Evolutionary conservation across 176 grass and related monocot genomes (phyloP).

Genomic region (Bromus sterilis): DNA sequence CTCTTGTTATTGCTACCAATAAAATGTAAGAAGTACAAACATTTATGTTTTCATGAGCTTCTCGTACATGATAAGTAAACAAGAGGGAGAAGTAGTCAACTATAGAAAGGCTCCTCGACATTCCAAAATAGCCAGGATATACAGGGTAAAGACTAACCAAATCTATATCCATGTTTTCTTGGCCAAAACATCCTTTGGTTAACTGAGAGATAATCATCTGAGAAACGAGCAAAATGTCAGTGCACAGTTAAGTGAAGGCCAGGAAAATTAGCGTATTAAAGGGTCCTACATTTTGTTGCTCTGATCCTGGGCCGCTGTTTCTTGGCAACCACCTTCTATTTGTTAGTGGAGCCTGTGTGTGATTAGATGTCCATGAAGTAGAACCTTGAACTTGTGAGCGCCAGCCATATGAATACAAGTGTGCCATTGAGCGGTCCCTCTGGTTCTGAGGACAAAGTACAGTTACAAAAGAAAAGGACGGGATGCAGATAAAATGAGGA

Average conservation of each 20-base stretch:
- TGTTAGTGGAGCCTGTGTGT: conserved; percentile 14
- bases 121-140: conserved; percentile 2
- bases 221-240: conserved; percentile 29
- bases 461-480: neutral
- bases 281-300: conserved; percentile 51
- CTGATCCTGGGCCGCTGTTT: conserved; percentile 38
- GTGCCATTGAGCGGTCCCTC: conserved; percentile 58
- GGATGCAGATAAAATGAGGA: conserved; percentile 7
- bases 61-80: conserved; percentile 1
- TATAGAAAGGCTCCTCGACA: neutral
- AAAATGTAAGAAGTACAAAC: neutral
- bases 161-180: conserved; percentile 66
- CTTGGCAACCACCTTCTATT: conserved; percentile 28
- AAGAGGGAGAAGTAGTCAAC: neutral
- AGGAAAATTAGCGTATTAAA: conserved; percentile 4
- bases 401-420: conserved; percentile 41
- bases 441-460: conserved; percentile 38
- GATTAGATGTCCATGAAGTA: conserved; percentile 21
- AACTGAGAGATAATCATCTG: conserved; percentile 69
- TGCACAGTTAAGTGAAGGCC: neutral
- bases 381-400: conserved; percentile 26
- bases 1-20: neutral
- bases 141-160: conserved; percentile 32
- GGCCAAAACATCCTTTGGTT: conserved; percentile 35
- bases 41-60: neutral